Percentiles rank a stretch among this genome's conserved stretches.
Conservation (phyloP, 2,329 filamentous ascomycete species). For the Alternaria dauci region DNA sequence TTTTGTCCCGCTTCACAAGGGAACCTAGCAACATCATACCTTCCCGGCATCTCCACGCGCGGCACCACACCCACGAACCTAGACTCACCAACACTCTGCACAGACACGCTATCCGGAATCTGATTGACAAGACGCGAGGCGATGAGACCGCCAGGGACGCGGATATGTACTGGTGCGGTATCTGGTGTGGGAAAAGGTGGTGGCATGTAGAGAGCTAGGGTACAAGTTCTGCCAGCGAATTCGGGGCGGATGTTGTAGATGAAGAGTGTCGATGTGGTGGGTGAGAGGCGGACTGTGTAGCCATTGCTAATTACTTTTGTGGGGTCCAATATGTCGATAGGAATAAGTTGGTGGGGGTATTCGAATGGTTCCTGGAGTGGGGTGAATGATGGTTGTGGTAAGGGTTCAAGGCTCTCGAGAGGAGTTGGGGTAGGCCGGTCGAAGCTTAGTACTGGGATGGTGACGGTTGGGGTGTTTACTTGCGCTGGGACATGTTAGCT, state of each 20-base stretch:
- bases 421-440: not conserved
- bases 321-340: slow-evolving; percentile 49
- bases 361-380: slow-evolving; percentile 36
- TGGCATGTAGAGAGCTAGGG: slow-evolving; percentile 59
- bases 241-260: slow-evolving; percentile 56
- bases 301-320: slow-evolving; percentile 51
- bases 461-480: slow-evolving; percentile 13
- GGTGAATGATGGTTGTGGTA: slow-evolving; percentile 1
- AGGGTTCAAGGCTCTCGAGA: slow-evolving; percentile 7
- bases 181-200: slow-evolving; percentile 34
- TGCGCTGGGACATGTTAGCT: not conserved
- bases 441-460: slow-evolving; percentile 9
- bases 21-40: slow-evolving; percentile 30
- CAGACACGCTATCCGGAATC: not conserved
- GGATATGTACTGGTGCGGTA: slow-evolving; percentile 43
- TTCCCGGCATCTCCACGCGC: slow-evolving; percentile 24
- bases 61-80: slow-evolving; percentile 24
- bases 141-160: slow-evolving; percentile 46
- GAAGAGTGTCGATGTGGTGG: slow-evolving; percentile 53
- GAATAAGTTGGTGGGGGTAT: slow-evolving; percentile 50
- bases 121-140: slow-evolving; percentile 34
- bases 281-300: slow-evolving; percentile 53
- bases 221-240: slow-evolving; percentile 56
- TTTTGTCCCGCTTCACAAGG: slow-evolving; percentile 37
- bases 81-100: not conserved